Evolutionary conservation across 208 protist species (phyloP), one percentile per base, ranked within the genome.

Genomic region (Trypanosoma lewisi): DNA sequence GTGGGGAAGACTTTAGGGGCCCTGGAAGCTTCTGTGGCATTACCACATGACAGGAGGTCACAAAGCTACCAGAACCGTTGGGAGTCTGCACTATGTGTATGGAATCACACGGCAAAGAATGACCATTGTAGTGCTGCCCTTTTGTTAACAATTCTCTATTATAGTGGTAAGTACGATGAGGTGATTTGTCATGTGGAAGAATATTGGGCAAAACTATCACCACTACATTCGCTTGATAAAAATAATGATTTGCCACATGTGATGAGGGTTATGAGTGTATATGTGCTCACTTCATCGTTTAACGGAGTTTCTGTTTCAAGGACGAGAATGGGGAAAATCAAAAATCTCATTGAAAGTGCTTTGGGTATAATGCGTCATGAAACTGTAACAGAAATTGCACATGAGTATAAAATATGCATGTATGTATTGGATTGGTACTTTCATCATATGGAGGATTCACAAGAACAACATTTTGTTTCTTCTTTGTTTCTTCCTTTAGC

Each of bases 371-470:
- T 58, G 11, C 37, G 36, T 21, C 19, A 28, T 39, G 27, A n/a
- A 50, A 54, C 12, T 52, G n/a, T 21, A 14, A 47, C 16, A 3
- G 56, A 57, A 11, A 53, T 42, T 54, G 33, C 42, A 50, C 49
- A n/a, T 37, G 67, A 73, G 45, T 73, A 57, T 44, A 73, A 33
- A 16, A 9, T 73, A 28, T 57, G 66, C 5, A 12, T 73, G 47
- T 73, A 55, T 25, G 58, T 60, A 55, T 31, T 67, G 51, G 67
- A 73, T 63, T 73, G 67, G 67, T 62, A 67, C 50, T 54, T 47
- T 27, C 3, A 12, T 34, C 31, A 55, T 39, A 28, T 21, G 12
- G 28, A 57, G 4, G 33, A 73, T 57, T 4, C 25, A 30, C n/a
- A 39, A 30, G 33, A 27, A 31, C 28, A 19, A 36, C 6, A 67